Evolutionary conservation across 495 filamentous ascomycete genomes (phyloP).

Genomic region (Penicillium roqueforti): DNA sequence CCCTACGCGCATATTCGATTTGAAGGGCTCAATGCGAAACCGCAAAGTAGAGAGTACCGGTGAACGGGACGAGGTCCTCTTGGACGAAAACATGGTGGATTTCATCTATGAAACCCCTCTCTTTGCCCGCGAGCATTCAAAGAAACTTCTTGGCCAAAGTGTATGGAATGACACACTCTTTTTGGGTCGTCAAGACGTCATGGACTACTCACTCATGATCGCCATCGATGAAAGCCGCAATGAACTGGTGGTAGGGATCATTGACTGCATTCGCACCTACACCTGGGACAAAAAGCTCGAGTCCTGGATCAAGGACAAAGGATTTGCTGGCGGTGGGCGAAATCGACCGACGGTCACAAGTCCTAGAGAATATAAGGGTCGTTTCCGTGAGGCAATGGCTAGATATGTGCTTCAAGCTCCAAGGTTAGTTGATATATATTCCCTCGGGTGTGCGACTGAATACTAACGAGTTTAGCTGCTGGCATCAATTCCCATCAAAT

Average conservation of each 20-base stretch:
- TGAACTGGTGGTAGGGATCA: constrained; percentile 94
- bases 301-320: constrained; percentile 96
- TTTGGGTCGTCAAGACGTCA: constrained; percentile 85
- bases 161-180: constrained; percentile 97
- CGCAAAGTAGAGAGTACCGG: constrained; percentile 92
- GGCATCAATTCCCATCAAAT: constrained; percentile 64
- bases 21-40: constrained; percentile 98
- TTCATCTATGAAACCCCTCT: constrained; percentile 97
- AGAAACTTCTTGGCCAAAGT: constrained; percentile 76
- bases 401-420: constrained; percentile 77
- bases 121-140: constrained; percentile 89
- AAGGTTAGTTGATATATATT: constrained; percentile 41
- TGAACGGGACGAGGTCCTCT: constrained; percentile 89
- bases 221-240: constrained; percentile 86
- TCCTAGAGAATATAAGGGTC: constrained; percentile 93
- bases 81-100: constrained; percentile 99
- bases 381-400: constrained; percentile 95
- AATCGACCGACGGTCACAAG: constrained; percentile 94
- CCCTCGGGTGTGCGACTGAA: neutral
- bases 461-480: constrained; percentile 49
- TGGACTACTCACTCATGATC: constrained; percentile 99
- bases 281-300: constrained; percentile 99
- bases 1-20: constrained; percentile 89
- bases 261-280: constrained; percentile 97
- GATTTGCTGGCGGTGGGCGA: constrained; percentile 76